Evolutionary conservation across 176 grass and related monocot species (phyloP), one percentile per base, ranked within the genome.

Genomic region (Hordeum marinum): DNA sequence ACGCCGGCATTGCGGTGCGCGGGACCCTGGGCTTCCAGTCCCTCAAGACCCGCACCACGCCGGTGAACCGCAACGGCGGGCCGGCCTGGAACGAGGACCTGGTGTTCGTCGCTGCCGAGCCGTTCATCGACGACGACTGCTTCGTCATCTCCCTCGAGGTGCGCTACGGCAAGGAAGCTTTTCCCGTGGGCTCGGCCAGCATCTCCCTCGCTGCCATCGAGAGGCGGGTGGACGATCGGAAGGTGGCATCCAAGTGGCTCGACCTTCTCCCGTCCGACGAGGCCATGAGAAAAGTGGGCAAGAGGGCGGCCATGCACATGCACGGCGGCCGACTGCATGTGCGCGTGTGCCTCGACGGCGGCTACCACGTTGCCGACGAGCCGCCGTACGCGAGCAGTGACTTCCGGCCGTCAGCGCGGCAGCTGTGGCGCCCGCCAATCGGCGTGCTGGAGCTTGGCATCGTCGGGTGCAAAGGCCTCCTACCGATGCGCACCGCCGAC

Each of bases 41-140:
- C 29, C 54, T 93, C 7, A 93, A 80, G 87, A 95, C 89, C 0
- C 91, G 91, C 26, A 62, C 67, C 7, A 82, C 82, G 7, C 85
- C 85, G 13, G 87, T 90, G 25, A 73, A 57, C 35, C 89, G 91
- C 58, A 94, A 87, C 72, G 85, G 93, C 4, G 89, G 91, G 6
- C 93, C 96, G 9, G 39, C 85, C 80, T 98, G 96, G 96, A 98
- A 98, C 74, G 91, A 95, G 80, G 96, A 98, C 79, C 88, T 98
- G 6, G 39, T 98, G 21, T 98, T 98, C 88, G 89, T 94, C 76
- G 89, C 85, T 3, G 96, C 91, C 3, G 96, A 98, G 85, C 93
- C 93, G 8, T 94, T 94, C 54, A 82, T 64, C 21, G 91, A 92
- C 60, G 89, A 94, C 20, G 87, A 98, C 80, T 24, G 84, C 37